A percentile compares a stretch with the other conserved stretches of the same genome.
Evolutionary conservation across 495 filamentous ascomycete species (phyloP).

Genomic region (Hyaloscypha variabilis): DNA sequence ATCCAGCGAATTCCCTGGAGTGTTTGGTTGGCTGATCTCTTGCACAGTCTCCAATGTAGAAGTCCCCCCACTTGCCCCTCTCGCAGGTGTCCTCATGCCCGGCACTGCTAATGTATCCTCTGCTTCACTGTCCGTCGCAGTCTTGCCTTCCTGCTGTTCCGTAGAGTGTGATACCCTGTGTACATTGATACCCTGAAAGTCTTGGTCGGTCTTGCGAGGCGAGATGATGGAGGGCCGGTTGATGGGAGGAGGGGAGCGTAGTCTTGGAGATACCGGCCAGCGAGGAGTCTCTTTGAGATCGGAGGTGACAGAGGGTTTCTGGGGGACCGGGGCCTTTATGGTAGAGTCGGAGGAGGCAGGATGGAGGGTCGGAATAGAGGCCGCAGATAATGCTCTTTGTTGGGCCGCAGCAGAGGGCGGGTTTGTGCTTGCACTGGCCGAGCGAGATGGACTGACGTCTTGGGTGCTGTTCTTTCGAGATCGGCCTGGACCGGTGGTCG

Average conservation of each 20-base stretch:
- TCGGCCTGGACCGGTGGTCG: slow-evolving; percentile 41
- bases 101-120: slow-evolving; percentile 55
- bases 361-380: slow-evolving; percentile 60
- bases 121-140: slow-evolving; percentile 46
- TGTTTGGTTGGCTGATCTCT: slow-evolving; percentile 81
- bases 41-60: slow-evolving; percentile 89
- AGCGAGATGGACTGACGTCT: slow-evolving; percentile 68
- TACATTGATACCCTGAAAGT: slow-evolving; percentile 55
- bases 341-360: slow-evolving; percentile 53
- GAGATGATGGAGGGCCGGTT: slow-evolving; percentile 43
- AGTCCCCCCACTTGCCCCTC: slow-evolving; percentile 65
- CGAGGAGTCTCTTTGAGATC: slow-evolving; percentile 60
- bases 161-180: slow-evolving; percentile 52
- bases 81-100: slow-evolving; percentile 65
- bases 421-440: slow-evolving; percentile 46
- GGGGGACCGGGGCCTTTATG: slow-evolving; percentile 60
- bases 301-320: slow-evolving; percentile 53
- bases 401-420: slow-evolving; percentile 62
- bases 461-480: slow-evolving; percentile 71
- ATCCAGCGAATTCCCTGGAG: slow-evolving; percentile 54
- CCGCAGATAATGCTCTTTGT: slow-evolving; percentile 65
- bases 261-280: slow-evolving; percentile 67
- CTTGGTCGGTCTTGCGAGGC: slow-evolving; percentile 47
- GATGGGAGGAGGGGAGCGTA: slow-evolving; percentile 69
- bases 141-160: slow-evolving; percentile 36